Base-by-base conservation (phyloP, 2,329 filamentous ascomycete genomes). In the Delphinella strobiligena region DNA sequence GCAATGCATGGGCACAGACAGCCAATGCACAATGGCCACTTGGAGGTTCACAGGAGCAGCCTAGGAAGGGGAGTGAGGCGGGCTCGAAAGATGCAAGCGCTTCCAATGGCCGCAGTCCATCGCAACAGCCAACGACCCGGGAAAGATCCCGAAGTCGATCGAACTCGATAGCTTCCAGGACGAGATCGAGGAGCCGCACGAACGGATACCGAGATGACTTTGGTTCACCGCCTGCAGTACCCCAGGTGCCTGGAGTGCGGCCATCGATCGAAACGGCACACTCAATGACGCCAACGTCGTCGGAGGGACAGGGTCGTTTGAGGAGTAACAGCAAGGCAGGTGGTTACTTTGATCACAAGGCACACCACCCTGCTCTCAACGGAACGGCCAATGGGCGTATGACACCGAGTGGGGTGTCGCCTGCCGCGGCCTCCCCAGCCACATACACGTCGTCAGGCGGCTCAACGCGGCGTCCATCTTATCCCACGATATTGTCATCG, bases 141-240 rank as follows among this genome's bases (percentile, higher is more conserved):
- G 39, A 41, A 12, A 27, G 39, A 15, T 59, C 55, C 19, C 61
- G 72, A 37, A 67, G 72, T 44, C 68, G 74, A 36, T 74, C 74
- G 4, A 68, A 64, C 45, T 77, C 74, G 5, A 67, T 69, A 39
- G 61, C 66, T 3, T 66, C 65, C 1, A 67, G 65, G 37, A 66
- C 64, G 19, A 67, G 72, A 19, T 75, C 72, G 5, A 67, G 68
- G 45, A 76, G 72, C 51, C 67, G 69, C 31, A 60, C 61, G 32
- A 59, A 66, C 18, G 59, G 56, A 33, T 62, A 67, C 42, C 66
- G 67, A 19, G 71, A 75, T 38, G 72, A 75, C 47, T 51, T 72
- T 27, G 22, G 22, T 7, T 27, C 22, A 7, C 22, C 22, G 7
- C 22, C 22, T 27, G 22, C 12, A 27, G 12, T 27, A 12, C 22